These are phyloP conservation scores for Claviceps sorghi DNA, from an alignment of 2,329 filamentous ascomycete species.

Conservation along the genomic window DNA sequence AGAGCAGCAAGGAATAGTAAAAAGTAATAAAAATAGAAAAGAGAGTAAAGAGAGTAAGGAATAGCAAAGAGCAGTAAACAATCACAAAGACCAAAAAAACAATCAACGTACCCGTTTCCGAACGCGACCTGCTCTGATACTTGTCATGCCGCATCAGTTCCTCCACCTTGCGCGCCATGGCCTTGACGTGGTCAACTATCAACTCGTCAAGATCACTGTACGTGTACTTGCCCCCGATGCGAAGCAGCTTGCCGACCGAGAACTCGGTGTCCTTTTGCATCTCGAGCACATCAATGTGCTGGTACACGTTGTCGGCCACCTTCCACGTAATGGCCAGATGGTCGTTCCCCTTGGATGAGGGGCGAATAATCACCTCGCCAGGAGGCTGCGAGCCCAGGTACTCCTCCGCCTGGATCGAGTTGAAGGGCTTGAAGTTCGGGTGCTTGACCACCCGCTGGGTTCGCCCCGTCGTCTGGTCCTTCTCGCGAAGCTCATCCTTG, in stretches of 20 bases:
- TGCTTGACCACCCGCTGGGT: slow-evolving; percentile 95
- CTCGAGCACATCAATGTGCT: slow-evolving; percentile 94
- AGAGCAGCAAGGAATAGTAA: neutral
- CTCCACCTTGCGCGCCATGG: slow-evolving; percentile 94
- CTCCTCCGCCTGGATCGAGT: slow-evolving; percentile 81
- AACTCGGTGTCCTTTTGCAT: slow-evolving; percentile 96
- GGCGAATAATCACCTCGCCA: slow-evolving; percentile 88
- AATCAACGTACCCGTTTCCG: slow-evolving; percentile 64
- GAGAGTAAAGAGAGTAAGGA: neutral
- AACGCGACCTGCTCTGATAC: slow-evolving; percentile 67
- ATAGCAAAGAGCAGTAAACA: neutral
- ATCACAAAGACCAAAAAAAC: neutral
- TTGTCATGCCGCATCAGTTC: slow-evolving; percentile 93
- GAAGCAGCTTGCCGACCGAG: slow-evolving; percentile 72
- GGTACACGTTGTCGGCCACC: slow-evolving; percentile 87
- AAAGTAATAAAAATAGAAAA: neutral
- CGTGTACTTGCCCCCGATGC: slow-evolving; percentile 74
- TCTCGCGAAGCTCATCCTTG: slow-evolving; percentile 69
- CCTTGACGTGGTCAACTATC: slow-evolving; percentile 93
- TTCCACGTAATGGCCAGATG: slow-evolving; percentile 97
- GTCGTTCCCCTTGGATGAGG: slow-evolving; percentile 87
- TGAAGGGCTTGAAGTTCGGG: slow-evolving; percentile 88
- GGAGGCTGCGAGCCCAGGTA: slow-evolving; percentile 73
- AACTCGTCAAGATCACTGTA: slow-evolving; percentile 95
- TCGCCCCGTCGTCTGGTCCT: slow-evolving; percentile 71